Base-by-base conservation (phyloP, 139 green algal genomes). In the Coelastrella sp. region DNA sequence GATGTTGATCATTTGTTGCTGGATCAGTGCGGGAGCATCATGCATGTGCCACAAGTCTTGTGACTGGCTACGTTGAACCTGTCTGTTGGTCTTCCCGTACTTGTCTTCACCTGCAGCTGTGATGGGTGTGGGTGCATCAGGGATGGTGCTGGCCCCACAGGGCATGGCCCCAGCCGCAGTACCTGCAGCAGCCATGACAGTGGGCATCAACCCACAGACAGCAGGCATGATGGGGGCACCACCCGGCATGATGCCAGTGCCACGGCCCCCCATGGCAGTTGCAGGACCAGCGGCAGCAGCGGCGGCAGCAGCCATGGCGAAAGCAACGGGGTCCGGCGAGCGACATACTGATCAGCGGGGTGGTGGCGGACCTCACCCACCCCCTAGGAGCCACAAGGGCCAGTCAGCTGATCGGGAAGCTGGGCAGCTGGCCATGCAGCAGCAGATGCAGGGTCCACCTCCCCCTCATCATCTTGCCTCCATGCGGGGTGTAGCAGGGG, bases 261-360 rank as follows among this genome's bases (percentile, higher is more conserved):
- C 59, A 6, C 63, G 82, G 27, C 82, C 82, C 6, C 82, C 82
- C 6, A 87, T 87, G 82, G 82, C 65, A 63, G 82, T 76, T 24
- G 60, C 81, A 76, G 81, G 60, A n/a, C 60, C 82, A 63, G 56
- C 78, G 14, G 57, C 56, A 85, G 82, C 60, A 78, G 82, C 20
- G 63, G 15, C 24, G 11, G 35, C 49, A 83, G 35, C 78, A 73
- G 80, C 58, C 14, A 68, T 68, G 49, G 49, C 19, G 9, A 66
- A 35, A 27, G 7, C 78, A 56, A 49, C 8, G 6, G 78, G 78
- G 6, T 7, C 74, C 24, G 8, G 15, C 4, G 68, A 76, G 17
- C 17, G 68, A 19, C 68, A 76, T 35, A 24, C 15, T 27, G 68
- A 76, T 76, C 68, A 76, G 68, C 68, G 68, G 8, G 68, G 68